phyloP scores from a whole-genome alignment of 176 grass and related monocot species.

The Aegilops longissima region DNA sequence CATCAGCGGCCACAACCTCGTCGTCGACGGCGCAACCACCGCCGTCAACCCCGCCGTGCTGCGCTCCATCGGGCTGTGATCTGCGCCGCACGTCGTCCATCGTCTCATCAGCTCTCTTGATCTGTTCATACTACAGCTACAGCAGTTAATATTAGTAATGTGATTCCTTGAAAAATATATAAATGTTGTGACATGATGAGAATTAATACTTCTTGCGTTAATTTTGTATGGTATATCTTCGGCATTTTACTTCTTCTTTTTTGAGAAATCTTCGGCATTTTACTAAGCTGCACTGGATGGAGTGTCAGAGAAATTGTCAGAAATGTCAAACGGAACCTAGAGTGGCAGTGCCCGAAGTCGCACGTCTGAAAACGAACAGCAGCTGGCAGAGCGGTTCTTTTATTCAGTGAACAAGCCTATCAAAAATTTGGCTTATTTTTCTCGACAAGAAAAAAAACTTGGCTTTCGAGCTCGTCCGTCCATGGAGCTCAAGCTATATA shows the following conservation, averaged over 20 bases:
- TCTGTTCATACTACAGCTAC: background rate
- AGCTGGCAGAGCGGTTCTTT: no score
- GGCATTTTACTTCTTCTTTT: no score
- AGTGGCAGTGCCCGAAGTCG: background rate
- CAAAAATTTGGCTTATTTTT: no score
- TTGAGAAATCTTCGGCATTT: no score
- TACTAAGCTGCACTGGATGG: background rate
- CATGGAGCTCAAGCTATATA: no score
- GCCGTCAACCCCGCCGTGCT: constrained; percentile 44
- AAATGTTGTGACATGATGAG: background rate
- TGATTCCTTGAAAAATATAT: no score
- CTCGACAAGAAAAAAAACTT: no score
- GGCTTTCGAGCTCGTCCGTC: no score
- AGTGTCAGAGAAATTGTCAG: background rate
- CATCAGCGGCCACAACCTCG: constrained; percentile 74
- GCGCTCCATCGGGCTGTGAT: constrained; percentile 2
- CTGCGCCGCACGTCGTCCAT: background rate
- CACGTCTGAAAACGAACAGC: background rate
- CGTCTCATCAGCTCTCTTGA: background rate
- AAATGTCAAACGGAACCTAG: background rate
- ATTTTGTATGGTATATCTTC: background rate
- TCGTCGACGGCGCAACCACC: constrained; percentile 70
- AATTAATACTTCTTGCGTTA: background rate
- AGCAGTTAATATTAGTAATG: background rate
- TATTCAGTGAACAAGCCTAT: no score